Base-by-base conservation (phyloP, 345 rosid genomes). In the Citrus mangshanensis region DNA sequence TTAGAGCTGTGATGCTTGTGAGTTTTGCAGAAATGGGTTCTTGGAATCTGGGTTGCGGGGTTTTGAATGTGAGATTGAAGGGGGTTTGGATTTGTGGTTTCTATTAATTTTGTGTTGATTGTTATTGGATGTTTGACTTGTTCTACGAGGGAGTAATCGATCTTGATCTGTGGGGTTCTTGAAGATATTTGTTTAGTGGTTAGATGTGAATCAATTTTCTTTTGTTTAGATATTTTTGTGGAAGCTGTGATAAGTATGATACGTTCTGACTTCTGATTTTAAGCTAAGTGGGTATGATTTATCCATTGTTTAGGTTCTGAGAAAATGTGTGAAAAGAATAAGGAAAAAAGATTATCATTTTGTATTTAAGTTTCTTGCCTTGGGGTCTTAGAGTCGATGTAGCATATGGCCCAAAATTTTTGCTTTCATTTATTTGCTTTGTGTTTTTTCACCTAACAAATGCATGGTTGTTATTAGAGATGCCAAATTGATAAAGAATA, bases 91-190 rank as follows among this genome's bases (percentile, higher is more conserved):
- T 59, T 30, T 77, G 35, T 58, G 22, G 13, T 58, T 27, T 55
- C 68, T 65, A 37, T 73, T 55, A 1, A 46, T 68, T 9, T 42
- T 38, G 37, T 55, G 72, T 18, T 72, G 4, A 27, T 51, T 73
- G 38, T 58, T 30, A 73, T 64, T 70, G 28, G 32, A 16, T 34
- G 73, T 71, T 74, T 71, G 37, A 24, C n/a, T 25, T 22, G 28
- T 73, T 54, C 54, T 64, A 18, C 60, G 22, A 2, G 35, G 38
- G 22, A 54, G 64, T 67, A 37, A 27, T 68, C 78, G 64, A 74
- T 84, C 81, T 80, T 38, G 87, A 80, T 83, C 79, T 71, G 51
- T 34, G 54, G 51, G 42, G 10, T 37, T 68, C 37, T 27, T 54
- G 34, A n/a, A 32, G 42, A 30, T 67, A 14, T 42, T 49, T 74